Percentiles rank a stretch among this genome's conserved stretches.
Evolutionary conservation across 1,284 basidiomycete genomes (phyloP).

Genomic region (Vanrija sp.): DNA sequence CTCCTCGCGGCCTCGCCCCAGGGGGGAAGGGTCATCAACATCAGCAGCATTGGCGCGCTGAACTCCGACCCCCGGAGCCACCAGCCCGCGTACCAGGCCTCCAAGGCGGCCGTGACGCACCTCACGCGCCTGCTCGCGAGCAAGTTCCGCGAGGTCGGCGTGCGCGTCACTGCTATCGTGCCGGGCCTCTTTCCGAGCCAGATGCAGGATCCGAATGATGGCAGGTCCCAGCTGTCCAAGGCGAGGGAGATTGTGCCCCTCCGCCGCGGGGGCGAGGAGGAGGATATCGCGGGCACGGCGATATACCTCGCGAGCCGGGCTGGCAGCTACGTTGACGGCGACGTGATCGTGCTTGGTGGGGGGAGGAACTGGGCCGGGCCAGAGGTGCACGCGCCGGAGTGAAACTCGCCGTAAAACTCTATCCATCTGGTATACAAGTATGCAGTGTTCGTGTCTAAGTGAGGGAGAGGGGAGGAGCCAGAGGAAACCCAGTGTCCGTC

Average conservation of each 20-base stretch:
- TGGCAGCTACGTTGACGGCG: conserved; percentile 25
- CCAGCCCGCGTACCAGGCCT: conserved; percentile 38
- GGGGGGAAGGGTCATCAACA: conserved; percentile 27
- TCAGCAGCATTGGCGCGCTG: conserved; percentile 23
- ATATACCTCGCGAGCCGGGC: conserved; percentile 27
- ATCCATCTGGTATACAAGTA: too few species aligned
- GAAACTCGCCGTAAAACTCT: too few species aligned
- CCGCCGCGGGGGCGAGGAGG: conserved; percentile 24
- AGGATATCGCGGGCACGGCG: conserved; percentile 27
- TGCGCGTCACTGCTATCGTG: conserved; percentile 25
- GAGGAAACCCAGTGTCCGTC: too few species aligned
- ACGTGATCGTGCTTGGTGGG: conserved; percentile 20
- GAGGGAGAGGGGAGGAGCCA: too few species aligned
- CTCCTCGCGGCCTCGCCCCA: conserved; percentile 13
- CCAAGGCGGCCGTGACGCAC: conserved; percentile 46
- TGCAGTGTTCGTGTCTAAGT: too few species aligned
- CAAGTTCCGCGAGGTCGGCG: conserved; percentile 22
- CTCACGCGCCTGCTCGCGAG: conserved; percentile 26
- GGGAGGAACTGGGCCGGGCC: conserved; percentile 23
- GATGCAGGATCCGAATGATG: conserved; percentile 27
- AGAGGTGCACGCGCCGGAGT: too few species aligned
- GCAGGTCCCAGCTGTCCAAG: conserved; percentile 20
- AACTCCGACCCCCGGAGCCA: conserved; percentile 25
- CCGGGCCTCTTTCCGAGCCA: conserved; percentile 28
- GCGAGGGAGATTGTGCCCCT: conserved; percentile 23